phyloP scores from a whole-genome alignment of 805 yeast genomes.

The Metschnikowia kofuensis region DNA sequence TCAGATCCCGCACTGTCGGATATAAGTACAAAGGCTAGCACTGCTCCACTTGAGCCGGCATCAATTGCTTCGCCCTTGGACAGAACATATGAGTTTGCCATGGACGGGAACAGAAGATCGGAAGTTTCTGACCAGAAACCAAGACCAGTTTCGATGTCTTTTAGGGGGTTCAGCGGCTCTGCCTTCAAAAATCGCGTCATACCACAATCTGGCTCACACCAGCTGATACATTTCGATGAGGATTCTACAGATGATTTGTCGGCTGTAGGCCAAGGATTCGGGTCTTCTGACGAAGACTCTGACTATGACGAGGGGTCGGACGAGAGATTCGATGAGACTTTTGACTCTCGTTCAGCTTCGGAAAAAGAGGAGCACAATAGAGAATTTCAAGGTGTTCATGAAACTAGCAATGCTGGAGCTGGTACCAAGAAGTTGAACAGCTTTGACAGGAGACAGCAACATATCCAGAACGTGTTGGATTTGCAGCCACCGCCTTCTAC shows the following conservation, averaged over 20 bases:
- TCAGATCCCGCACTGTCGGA: background rate
- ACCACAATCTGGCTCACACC: constrained; percentile 35
- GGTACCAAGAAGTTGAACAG: constrained; percentile 7
- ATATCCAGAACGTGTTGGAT: constrained; percentile 14
- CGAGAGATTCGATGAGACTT: background rate
- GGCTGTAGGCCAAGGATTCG: constrained; percentile 41
- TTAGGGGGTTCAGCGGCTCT: constrained; percentile 62
- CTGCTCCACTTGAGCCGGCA: constrained; percentile 2
- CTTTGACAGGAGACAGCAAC: constrained; percentile 13
- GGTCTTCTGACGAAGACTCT: constrained; percentile 24
- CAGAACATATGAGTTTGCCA: constrained; percentile 12
- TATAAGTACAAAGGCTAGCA: background rate
- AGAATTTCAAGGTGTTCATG: background rate
- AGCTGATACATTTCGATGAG: constrained; percentile 38
- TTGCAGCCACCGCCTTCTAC: constrained; percentile 16
- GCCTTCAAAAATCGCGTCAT: constrained; percentile 29
- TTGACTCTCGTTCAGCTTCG: background rate
- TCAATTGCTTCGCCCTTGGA: constrained; percentile 11
- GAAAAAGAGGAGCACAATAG: background rate
- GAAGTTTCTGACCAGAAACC: constrained; percentile 1
- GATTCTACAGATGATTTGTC: constrained; percentile 23
- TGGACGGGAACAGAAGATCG: constrained; percentile 1
- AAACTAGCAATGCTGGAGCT: background rate
- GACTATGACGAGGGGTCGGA: constrained; percentile 1
- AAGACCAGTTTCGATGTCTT: constrained; percentile 51